Percentiles rank a stretch among this genome's conserved stretches.
Conservation (phyloP, 306 rosid species). For the Rubus parviflorus region DNA sequence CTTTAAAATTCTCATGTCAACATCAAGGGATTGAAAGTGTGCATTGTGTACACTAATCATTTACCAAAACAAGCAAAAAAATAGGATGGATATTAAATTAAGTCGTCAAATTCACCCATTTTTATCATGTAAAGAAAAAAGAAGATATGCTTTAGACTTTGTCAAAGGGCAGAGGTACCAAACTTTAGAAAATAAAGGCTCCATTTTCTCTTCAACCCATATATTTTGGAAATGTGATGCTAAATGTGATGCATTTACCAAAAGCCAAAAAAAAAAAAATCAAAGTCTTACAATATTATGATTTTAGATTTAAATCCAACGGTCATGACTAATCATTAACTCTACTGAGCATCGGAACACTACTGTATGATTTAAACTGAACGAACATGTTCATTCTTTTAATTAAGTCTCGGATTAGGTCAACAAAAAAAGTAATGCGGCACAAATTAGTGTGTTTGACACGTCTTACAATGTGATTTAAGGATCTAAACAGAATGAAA, state of each 20-base stretch:
- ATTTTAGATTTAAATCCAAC: too few species aligned
- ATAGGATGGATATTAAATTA: background rate
- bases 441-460: too few species aligned
- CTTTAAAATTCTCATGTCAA: conserved; percentile 10
- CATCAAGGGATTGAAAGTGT: conserved; percentile 7
- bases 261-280: too few species aligned
- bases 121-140: background rate
- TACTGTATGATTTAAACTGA: too few species aligned
- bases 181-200: background rate
- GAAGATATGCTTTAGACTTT: background rate
- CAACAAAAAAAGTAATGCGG: too few species aligned
- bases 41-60: background rate
- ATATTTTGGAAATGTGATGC: background rate
- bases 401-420: too few species aligned
- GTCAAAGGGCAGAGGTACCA: conserved; percentile 5
- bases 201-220: background rate
- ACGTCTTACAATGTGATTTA: too few species aligned
- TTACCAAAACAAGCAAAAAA: background rate
- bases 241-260: background rate
- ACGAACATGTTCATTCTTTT: too few species aligned
- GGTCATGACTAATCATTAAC: too few species aligned
- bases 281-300: too few species aligned
- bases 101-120: background rate
- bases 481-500: too few species aligned
- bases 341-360: too few species aligned